A percentile compares a stretch with the other conserved stretches of the same genome.
Conservation (phyloP, 331 rosid genomes). For the Rosa hybrid region DNA sequence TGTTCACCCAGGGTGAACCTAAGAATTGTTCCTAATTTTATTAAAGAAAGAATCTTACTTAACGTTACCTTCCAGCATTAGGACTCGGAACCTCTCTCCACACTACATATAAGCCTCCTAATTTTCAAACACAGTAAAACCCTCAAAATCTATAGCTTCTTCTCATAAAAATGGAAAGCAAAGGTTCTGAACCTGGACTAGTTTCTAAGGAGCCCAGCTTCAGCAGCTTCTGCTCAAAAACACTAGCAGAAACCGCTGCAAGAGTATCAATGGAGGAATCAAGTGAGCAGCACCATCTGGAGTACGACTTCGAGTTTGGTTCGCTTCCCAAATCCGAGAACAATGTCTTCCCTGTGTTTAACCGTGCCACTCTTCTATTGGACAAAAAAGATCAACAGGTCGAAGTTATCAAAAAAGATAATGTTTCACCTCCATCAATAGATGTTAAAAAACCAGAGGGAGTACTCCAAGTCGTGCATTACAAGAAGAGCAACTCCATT, state of each 20-base stretch:
- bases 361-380: background rate
- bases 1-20: no score
- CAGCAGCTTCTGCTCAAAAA: constrained; percentile 2
- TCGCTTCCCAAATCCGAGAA: background rate
- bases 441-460: background rate
- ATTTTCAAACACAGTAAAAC: background rate
- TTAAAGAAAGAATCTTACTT: background rate
- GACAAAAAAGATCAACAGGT: background rate
- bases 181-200: background rate
- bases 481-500: background rate
- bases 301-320: background rate
- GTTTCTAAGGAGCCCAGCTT: background rate
- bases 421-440: background rate
- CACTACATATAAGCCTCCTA: background rate
- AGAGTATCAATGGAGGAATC: background rate
- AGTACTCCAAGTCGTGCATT: background rate
- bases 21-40: no score
- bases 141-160: background rate
- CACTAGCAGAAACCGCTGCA: background rate
- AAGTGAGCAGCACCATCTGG: background rate
- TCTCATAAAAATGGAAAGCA: background rate
- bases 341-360: background rate
- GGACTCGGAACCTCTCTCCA: background rate
- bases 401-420: background rate
- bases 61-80: background rate